Evolutionary conservation across 163 green algal genomes (phyloP).

Genomic region (Trebouxiophyceae sp.): DNA sequence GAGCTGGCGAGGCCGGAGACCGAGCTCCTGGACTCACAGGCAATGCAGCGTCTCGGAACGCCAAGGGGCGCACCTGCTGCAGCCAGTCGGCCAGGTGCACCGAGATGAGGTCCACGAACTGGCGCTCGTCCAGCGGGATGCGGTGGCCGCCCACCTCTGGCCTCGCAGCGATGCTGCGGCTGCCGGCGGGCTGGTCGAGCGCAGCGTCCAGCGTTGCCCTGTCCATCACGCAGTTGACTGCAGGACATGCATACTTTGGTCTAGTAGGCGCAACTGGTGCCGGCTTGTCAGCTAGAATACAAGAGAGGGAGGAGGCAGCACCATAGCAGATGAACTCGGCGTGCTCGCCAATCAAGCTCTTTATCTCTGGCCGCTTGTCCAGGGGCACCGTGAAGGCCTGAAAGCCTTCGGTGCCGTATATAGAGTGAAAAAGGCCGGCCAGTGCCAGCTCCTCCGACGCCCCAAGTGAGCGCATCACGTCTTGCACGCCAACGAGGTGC

Average conservation of each 20-base stretch:
- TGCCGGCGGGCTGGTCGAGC: neutral
- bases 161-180: neutral
- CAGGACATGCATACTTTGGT: neutral
- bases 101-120: slow-evolving; percentile 39
- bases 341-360: slow-evolving; percentile 4
- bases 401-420: slow-evolving; percentile 8
- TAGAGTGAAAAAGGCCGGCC: slow-evolving; percentile 8
- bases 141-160: neutral
- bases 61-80: no score
- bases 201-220: slow-evolving; percentile 1
- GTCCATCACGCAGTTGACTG: slow-evolving; percentile 12
- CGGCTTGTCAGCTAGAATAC: neutral
- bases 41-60: no score
- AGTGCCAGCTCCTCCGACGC: neutral
- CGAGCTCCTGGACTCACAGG: neutral
- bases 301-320: neutral
- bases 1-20: no score
- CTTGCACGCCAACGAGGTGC: neutral
- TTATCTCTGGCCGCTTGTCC: neutral
- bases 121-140: slow-evolving; percentile 5
- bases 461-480: neutral
- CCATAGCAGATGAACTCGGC: slow-evolving; percentile 2
- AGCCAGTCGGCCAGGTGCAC: slow-evolving; percentile 16
- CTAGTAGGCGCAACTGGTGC: neutral
- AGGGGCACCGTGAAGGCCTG: slow-evolving; percentile 7